Conservation (phyloP, 2,329 filamentous ascomycete species). For the Xylariales sp. region DNA sequence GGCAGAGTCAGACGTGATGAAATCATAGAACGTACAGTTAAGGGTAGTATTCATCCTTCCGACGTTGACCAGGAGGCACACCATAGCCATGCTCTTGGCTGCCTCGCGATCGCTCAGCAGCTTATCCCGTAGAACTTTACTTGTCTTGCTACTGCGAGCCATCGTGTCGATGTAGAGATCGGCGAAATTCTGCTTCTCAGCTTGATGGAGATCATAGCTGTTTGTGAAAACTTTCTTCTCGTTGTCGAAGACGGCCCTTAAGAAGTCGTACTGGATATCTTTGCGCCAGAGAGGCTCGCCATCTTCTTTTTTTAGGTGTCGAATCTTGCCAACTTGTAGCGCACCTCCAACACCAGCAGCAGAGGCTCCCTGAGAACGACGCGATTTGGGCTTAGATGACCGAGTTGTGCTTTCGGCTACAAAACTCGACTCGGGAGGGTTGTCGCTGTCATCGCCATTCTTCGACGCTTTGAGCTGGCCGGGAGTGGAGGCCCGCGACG, state of each 20-base stretch:
- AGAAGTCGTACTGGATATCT: slow-evolving; percentile 86
- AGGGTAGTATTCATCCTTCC: slow-evolving; percentile 98
- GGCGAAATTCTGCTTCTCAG: slow-evolving; percentile 74
- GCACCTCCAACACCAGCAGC: slow-evolving; percentile 11
- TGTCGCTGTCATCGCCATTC: slow-evolving; percentile 9
- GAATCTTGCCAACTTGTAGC: slow-evolving; percentile 59
- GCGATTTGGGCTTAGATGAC: slow-evolving; percentile 8
- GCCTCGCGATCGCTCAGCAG: slow-evolving; percentile 86
- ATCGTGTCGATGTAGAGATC: slow-evolving; percentile 98
- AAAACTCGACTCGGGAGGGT: slow-evolving; percentile 9
- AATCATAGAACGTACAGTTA: slow-evolving; percentile 64
- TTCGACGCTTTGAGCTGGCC: slow-evolving; percentile 2
- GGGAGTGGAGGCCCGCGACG: slow-evolving; percentile 9
- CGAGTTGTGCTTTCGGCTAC: slow-evolving; percentile 19
- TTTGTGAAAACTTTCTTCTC: slow-evolving; percentile 76
- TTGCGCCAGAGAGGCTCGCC: slow-evolving; percentile 82
- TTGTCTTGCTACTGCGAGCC: slow-evolving; percentile 97
- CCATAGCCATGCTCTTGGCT: slow-evolving; percentile 98
- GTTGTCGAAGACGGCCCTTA: slow-evolving; percentile 76
- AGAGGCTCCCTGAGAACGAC: slow-evolving; percentile 15
- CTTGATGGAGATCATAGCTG: slow-evolving; percentile 64
- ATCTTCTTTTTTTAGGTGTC: slow-evolving; percentile 84
- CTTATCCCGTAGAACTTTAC: slow-evolving; percentile 97
- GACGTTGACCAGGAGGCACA: slow-evolving; percentile 94
- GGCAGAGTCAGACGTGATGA: slow-evolving; percentile 1